Evolutionary conservation across 2,329 filamentous ascomycete species (phyloP), one percentile per base, ranked within the genome.

Genomic region (Periglandula ipomoeae): DNA sequence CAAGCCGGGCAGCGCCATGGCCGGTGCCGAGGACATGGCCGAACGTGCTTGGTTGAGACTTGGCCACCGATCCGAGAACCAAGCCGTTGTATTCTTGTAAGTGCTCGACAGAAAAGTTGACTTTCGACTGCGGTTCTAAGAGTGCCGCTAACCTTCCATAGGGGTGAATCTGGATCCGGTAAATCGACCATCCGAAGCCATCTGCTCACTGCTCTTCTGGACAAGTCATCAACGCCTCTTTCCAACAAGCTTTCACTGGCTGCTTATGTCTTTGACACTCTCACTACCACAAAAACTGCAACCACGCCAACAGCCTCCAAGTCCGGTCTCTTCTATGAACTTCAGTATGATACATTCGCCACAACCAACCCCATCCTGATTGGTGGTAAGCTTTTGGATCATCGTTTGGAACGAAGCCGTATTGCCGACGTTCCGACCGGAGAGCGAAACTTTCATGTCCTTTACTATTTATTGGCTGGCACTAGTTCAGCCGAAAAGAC

Each of bases 251-350:
- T 96, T 19, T 96, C 91, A 3, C 84, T 94, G 44, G 91, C 91
- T 20, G 85, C 91, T 39, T 98, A 96, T 65, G 81, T 97, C 52
- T 98, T 98, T 65, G 93, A 98, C 63, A 87, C 89, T 2, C 78
- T 98, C 51, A 98, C 93, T 5, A 97, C 93, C 1, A 98, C 93
- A 23, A 98, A 98, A 71, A 95, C 91, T 2, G 84, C 90, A 30
- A 97, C 91, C 1, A 97, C 91, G 0, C 90, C 90, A 1, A 95
- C 89, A 2, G 93, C 93, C 24, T 97, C 91, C 45, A 97, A 97
- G 67, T 86, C 93, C 10, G 93, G 93, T 53, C 77, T 98, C 15
- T 95, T 95, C 64, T 93, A 93, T 65, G 93, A 98, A 66, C 76
- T 98, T 38, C 93, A 98, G 67, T 98, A 98, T 64, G 91, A 98